phyloP scores from a whole-genome alignment of 164 flowering plant species.

The Umbellularia californica region DNA sequence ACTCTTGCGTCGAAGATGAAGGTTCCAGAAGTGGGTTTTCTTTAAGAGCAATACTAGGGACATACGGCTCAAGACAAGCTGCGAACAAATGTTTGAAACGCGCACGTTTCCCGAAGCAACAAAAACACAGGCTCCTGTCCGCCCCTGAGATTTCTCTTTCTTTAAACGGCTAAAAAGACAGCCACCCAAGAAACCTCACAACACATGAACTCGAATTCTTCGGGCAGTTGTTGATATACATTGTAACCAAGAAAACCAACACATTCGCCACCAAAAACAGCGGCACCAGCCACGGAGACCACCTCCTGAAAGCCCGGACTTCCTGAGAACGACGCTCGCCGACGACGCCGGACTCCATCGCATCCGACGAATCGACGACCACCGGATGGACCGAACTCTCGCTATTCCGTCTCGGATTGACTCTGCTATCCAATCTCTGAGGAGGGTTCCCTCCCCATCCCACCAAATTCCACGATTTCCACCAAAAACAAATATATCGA shows the following conservation, averaged over 20 bases:
- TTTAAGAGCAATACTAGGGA: no score
- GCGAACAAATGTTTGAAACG: no score
- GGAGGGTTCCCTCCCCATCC: conserved; percentile 27
- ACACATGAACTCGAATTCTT: conserved; percentile 38
- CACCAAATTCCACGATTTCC: not conserved
- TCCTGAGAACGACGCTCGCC: conserved; percentile 3
- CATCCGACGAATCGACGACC: conserved; percentile 2
- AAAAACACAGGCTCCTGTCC: no score
- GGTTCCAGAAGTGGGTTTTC: no score
- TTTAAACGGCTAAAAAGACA: conserved; percentile 58
- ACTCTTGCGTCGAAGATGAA: no score
- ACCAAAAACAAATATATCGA: not conserved
- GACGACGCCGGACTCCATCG: not conserved
- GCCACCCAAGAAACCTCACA: conserved; percentile 40
- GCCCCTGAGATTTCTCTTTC: no score
- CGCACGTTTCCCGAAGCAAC: no score
- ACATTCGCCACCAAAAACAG: conserved; percentile 39
- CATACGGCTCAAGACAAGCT: no score
- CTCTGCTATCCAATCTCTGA: conserved; percentile 25
- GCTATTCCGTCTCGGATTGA: conserved; percentile 18
- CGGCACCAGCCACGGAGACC: conserved; percentile 74
- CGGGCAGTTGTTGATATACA: conserved; percentile 66
- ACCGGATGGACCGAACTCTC: conserved; percentile 30
- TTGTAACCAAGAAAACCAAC: conserved; percentile 36
- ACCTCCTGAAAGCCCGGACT: conserved; percentile 31